These are phyloP conservation scores for Hemisphaericaspora xylofermentans DNA, from an alignment of 1,139 yeast genomes.

Conservation along the genomic window DNA sequence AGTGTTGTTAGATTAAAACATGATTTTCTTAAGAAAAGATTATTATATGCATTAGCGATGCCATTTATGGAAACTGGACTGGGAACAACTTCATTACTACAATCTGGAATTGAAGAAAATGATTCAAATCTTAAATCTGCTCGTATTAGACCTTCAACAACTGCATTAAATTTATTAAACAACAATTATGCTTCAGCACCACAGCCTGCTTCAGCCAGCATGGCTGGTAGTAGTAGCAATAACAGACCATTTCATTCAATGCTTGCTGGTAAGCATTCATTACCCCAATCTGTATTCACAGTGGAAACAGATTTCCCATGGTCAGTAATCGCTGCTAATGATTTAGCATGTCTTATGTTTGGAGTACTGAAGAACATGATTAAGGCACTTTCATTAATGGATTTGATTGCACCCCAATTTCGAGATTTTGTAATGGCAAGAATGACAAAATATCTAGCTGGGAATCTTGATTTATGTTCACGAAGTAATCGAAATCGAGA, in stretches of 20 bases:
- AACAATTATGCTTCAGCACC: constrained; percentile 6
- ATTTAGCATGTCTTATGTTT: constrained; percentile 82
- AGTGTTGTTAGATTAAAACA: constrained; percentile 28
- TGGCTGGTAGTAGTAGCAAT: constrained; percentile 15
- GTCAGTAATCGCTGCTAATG: constrained; percentile 81
- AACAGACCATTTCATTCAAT: constrained; percentile 58
- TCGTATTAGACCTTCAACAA: constrained; percentile 24
- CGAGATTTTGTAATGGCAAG: constrained; percentile 63
- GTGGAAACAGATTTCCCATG: constrained; percentile 77
- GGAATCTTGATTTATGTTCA: constrained; percentile 5
- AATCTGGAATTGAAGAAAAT: constrained; percentile 8
- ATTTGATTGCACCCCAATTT: constrained; percentile 73
- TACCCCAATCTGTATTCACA: constrained; percentile 83
- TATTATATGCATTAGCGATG: constrained; percentile 69
- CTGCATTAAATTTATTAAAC: constrained; percentile 29
- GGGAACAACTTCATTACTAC: constrained; percentile 40
- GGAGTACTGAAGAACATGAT: constrained; percentile 73
- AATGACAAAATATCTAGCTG: constrained; percentile 38
- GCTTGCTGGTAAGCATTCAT: constrained; percentile 61
- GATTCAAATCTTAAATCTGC: constrained; percentile 11
- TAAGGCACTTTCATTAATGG: constrained; percentile 64
- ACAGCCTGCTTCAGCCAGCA: constrained; percentile 9
- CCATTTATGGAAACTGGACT: constrained; percentile 65
- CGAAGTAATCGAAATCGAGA: constrained; percentile 6
- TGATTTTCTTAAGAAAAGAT: constrained; percentile 47